Conservation (phyloP, 1,139 yeast species). For the Yamadazyma spencermartinsiae region DNA sequence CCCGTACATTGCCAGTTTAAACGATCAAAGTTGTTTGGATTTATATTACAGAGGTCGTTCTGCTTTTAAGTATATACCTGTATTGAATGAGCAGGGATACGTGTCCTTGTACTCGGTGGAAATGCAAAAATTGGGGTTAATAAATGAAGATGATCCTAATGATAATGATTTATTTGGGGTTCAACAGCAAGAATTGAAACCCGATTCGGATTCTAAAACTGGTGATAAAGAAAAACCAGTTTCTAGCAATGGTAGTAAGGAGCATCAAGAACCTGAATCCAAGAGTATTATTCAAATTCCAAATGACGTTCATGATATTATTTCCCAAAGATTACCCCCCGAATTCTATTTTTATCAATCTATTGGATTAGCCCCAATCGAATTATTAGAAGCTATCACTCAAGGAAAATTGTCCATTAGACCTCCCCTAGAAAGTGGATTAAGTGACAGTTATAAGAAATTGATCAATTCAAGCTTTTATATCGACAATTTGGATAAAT, state of each 20-base stretch:
- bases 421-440: conserved; percentile 70
- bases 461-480: conserved; percentile 50
- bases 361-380: conserved; percentile 69
- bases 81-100: conserved; percentile 65
- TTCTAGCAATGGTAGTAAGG: conserved; percentile 6
- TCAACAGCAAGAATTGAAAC: too few relatives aligned
- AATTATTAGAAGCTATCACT: conserved; percentile 65
- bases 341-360: conserved; percentile 83
- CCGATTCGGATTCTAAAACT: not conserved
- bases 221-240: conserved; percentile 2
- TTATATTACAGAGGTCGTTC: conserved; percentile 42
- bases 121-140: conserved; percentile 37
- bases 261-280: conserved; percentile 3
- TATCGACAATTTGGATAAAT: conserved; percentile 54
- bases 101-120: conserved; percentile 57
- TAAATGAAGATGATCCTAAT: conserved; percentile 7
- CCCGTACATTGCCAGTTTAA: conserved; percentile 37
- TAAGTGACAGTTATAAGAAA: conserved; percentile 55
- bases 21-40: conserved; percentile 39
- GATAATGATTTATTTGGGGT: conserved; percentile 4
- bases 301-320: conserved; percentile 75
- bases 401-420: conserved; percentile 65
- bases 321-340: conserved; percentile 85
- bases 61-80: conserved; percentile 58
- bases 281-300: conserved; percentile 50